phyloP scores from a whole-genome alignment of 2,329 filamentous ascomycete genomes.

The Aspergillus alliaceus region DNA sequence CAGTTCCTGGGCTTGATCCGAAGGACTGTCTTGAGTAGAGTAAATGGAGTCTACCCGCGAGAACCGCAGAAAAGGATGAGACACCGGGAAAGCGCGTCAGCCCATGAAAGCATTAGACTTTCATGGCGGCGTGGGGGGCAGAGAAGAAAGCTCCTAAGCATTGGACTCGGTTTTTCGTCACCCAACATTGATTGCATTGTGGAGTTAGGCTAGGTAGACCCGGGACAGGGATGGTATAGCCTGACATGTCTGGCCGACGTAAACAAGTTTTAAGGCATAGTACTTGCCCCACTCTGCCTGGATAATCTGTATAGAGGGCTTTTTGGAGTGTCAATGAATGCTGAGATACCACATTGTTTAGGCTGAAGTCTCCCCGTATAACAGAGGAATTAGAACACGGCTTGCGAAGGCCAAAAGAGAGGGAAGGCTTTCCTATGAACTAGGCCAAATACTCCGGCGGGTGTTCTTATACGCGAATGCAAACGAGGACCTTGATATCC shows the following conservation, averaged over 20 bases:
- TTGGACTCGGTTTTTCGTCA: background rate
- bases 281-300: background rate
- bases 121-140: background rate
- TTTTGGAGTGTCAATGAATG: background rate
- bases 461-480: background rate
- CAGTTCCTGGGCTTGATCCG: background rate
- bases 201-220: background rate
- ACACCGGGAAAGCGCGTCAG: background rate
- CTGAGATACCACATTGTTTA: background rate
- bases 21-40: background rate
- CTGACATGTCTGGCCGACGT: background rate
- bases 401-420: background rate
- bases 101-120: background rate
- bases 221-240: background rate
- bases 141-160: background rate
- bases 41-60: background rate
- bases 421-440: background rate
- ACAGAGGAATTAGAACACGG: too few species aligned
- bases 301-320: background rate
- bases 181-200: too few species aligned
- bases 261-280: background rate
- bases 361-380: too few species aligned
- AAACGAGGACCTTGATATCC: slow-evolving; percentile 9
- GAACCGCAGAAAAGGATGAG: background rate
- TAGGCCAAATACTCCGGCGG: background rate